Conservation (phyloP, 257 asterid genomes). For the Jaltomata sinuosa region DNA sequence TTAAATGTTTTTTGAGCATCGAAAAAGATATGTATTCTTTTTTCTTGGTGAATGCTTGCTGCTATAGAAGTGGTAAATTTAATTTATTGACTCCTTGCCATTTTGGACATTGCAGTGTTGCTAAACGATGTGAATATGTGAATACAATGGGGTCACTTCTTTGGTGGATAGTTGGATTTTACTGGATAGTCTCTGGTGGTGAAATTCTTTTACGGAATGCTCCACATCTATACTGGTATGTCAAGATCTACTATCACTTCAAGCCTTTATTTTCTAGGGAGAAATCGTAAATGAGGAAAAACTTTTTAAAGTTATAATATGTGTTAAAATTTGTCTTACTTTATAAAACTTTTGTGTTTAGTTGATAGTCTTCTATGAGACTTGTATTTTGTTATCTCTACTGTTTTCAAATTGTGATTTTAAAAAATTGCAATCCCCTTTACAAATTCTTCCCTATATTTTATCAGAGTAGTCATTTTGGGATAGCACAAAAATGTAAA, state of each 20-base stretch:
- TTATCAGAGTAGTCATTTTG: background rate
- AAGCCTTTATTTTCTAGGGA: background rate
- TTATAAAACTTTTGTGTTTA: background rate
- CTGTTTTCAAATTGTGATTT: background rate
- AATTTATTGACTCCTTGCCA: conserved; percentile 4
- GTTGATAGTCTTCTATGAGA: background rate
- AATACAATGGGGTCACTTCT: conserved; percentile 83
- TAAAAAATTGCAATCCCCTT: background rate
- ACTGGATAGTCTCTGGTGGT: conserved; percentile 92
- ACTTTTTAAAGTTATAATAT: background rate
- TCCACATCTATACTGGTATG: conserved; percentile 86
- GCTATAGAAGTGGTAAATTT: background rate
- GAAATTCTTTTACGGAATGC: conserved; percentile 55
- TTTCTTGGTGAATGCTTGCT: background rate
- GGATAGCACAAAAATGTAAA: background rate
- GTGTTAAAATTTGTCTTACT: background rate
- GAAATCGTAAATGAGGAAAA: background rate
- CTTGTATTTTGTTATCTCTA: background rate
- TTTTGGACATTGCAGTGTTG: conserved; percentile 32
- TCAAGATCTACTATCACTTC: background rate
- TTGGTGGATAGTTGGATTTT: conserved; percentile 96
- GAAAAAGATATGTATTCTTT: background rate
- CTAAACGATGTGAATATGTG: conserved; percentile 76
- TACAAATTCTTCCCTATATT: background rate
- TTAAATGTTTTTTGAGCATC: background rate